Conservation (phyloP, 257 asterid species). For the Fraxinus anomala region DNA sequence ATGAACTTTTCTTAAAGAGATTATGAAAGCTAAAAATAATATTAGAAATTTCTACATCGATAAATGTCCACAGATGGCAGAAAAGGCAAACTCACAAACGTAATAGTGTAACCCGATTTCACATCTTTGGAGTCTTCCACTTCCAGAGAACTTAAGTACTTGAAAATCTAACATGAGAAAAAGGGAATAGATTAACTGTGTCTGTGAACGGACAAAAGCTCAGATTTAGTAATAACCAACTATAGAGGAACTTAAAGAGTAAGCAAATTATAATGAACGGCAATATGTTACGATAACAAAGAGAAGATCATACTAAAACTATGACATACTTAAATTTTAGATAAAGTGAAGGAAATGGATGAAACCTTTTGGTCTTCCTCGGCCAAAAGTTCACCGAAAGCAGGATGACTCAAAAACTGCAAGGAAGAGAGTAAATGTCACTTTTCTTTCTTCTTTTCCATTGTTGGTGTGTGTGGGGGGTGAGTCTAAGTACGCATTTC, state of each 20-base stretch:
- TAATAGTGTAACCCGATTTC: slow-evolving; percentile 84
- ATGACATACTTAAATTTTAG: slow-evolving; percentile 10
- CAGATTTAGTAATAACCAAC: slow-evolving; percentile 3
- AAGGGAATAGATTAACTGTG: slow-evolving; percentile 9
- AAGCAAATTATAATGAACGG: background rate
- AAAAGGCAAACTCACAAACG: slow-evolving; percentile 64
- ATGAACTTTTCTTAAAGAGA: background rate
- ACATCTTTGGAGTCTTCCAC: slow-evolving; percentile 93
- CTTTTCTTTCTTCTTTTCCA: background rate
- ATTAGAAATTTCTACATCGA: background rate
- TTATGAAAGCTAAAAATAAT: background rate
- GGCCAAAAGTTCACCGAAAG: slow-evolving; percentile 76
- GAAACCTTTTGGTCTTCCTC: slow-evolving; percentile 93
- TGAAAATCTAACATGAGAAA: slow-evolving; percentile 61
- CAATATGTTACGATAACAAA: background rate
- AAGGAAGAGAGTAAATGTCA: background rate
- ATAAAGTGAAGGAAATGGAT: slow-evolving; percentile 22
- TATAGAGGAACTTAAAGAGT: background rate
- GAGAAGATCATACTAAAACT: background rate
- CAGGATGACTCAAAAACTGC: slow-evolving; percentile 96
- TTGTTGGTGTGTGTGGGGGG: background rate
- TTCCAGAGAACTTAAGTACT: slow-evolving; percentile 73
- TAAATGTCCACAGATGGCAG: background rate
- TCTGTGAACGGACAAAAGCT: slow-evolving; percentile 15
- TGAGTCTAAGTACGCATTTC: background rate